A percentile compares a stretch with the other conserved stretches of the same genome.
These are phyloP conservation scores for Podospora tetraspora DNA, from an alignment of 495 filamentous ascomycete genomes.

Conservation along the genomic window DNA sequence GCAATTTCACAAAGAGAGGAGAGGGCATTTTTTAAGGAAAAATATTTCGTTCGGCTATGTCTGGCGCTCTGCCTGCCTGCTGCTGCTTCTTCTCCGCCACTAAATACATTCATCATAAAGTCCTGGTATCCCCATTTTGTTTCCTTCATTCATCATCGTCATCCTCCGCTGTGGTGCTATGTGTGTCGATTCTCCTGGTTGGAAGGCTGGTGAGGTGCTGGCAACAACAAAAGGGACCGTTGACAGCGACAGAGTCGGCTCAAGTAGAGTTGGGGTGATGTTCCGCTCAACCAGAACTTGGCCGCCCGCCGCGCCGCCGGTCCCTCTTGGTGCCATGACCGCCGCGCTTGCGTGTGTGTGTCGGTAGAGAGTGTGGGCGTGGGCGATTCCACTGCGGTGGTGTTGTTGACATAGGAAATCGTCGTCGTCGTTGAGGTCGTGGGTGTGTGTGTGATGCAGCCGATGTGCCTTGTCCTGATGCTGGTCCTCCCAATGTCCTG, in stretches of 20 bases:
- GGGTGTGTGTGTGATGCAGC: constrained; percentile 9
- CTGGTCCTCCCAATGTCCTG: background rate
- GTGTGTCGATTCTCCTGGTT: background rate
- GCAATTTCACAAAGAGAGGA: background rate
- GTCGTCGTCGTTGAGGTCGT: background rate
- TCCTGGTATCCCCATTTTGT: background rate
- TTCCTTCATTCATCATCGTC: background rate
- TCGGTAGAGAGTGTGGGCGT: constrained; percentile 5
- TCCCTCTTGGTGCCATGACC: constrained; percentile 1
- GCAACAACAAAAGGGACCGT: background rate
- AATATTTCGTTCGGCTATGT: background rate
- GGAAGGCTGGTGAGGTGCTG: background rate
- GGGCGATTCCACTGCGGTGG: constrained; percentile 1
- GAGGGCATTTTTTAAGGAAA: background rate
- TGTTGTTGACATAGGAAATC: constrained; percentile 3
- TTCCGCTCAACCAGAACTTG: background rate
- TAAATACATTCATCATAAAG: background rate
- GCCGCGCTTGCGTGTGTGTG: background rate
- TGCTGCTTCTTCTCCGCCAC: background rate
- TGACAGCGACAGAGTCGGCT: background rate
- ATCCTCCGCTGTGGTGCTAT: background rate
- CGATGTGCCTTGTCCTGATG: constrained; percentile 7
- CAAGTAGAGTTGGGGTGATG: background rate
- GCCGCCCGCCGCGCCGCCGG: background rate
- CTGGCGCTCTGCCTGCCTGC: background rate